These are phyloP conservation scores for Pythium aphanidermatum DNA, from an alignment of 352 stramenopile genomes.

Conservation along the genomic window DNA sequence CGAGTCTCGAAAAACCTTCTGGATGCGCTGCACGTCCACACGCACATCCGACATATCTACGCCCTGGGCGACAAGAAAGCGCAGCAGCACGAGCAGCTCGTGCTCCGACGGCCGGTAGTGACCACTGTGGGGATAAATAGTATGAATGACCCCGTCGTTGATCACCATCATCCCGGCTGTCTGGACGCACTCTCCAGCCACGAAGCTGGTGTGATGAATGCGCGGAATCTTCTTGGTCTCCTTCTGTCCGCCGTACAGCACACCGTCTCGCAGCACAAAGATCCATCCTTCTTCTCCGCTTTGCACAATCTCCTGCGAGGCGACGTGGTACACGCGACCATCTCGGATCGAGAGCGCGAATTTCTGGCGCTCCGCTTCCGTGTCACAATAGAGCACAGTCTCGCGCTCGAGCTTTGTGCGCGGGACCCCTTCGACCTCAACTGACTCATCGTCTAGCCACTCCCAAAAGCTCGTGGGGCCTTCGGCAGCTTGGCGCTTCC, in stretches of 20 bases:
- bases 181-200: constrained; percentile 94
- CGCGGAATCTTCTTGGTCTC: constrained; percentile 90
- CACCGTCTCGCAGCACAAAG: constrained; percentile 93
- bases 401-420: constrained; percentile 92
- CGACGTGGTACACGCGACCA: constrained; percentile 57
- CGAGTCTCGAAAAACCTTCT: constrained; percentile 91
- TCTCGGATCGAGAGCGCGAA: constrained; percentile 83
- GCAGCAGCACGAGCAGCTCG: constrained; percentile 92
- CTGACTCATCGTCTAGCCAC: constrained; percentile 81
- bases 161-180: constrained; percentile 96
- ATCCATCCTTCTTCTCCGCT: constrained; percentile 95
- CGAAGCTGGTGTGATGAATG: constrained; percentile 98
- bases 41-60: constrained; percentile 88
- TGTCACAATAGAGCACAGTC: constrained; percentile 93
- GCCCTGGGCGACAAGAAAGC: constrained; percentile 88
- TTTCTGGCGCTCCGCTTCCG: constrained; percentile 81
- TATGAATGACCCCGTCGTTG: constrained; percentile 85
- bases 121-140: constrained; percentile 96
- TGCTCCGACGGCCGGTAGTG: constrained; percentile 96
- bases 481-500: constrained; percentile 83
- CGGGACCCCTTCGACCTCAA: constrained; percentile 85
- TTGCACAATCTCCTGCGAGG: constrained; percentile 69
- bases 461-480: constrained; percentile 87
- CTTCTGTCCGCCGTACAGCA: constrained; percentile 93
- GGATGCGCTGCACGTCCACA: constrained; percentile 94